Evolutionary conservation across 805 yeast genomes (phyloP).

Genomic region (Saccharomycopsis capsularis): DNA sequence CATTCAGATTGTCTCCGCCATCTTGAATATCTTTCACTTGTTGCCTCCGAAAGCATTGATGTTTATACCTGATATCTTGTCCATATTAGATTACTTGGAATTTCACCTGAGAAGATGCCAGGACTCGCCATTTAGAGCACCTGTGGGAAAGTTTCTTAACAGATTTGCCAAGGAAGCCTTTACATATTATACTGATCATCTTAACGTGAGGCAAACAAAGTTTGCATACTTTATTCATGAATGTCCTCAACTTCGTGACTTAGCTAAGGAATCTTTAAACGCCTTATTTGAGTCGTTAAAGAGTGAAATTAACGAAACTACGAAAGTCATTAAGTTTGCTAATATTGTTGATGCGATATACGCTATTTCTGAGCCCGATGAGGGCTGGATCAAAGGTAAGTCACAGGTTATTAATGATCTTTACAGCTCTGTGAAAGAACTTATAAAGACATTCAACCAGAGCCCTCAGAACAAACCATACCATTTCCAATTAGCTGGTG

Average conservation of each 20-base stretch:
- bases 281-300: constrained; percentile 41
- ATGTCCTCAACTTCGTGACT: constrained; percentile 49
- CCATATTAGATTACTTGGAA: constrained; percentile 71
- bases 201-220: constrained; percentile 45
- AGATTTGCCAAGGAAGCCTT: constrained; percentile 73
- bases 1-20: constrained; percentile 81
- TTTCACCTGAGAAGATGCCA: constrained; percentile 77
- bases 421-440: constrained; percentile 37
- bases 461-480: constrained; percentile 41
- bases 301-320: constrained; percentile 44
- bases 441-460: constrained; percentile 35
- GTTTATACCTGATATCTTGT: constrained; percentile 79
- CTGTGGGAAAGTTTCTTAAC: constrained; percentile 80
- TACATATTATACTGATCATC: constrained; percentile 59
- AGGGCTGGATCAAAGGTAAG: constrained; percentile 54
- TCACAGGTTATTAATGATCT: constrained; percentile 38
- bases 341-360: constrained; percentile 62
- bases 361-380: constrained; percentile 45
- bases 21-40: constrained; percentile 83
- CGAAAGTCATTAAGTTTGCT: constrained; percentile 57
- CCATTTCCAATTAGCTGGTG: constrained; percentile 65
- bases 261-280: constrained; percentile 47
- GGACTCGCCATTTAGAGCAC: constrained; percentile 80
- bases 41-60: constrained; percentile 88
- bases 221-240: constrained; percentile 46